Conservation (phyloP, 495 filamentous ascomycete species). For the Cenococcum geophilum region DNA sequence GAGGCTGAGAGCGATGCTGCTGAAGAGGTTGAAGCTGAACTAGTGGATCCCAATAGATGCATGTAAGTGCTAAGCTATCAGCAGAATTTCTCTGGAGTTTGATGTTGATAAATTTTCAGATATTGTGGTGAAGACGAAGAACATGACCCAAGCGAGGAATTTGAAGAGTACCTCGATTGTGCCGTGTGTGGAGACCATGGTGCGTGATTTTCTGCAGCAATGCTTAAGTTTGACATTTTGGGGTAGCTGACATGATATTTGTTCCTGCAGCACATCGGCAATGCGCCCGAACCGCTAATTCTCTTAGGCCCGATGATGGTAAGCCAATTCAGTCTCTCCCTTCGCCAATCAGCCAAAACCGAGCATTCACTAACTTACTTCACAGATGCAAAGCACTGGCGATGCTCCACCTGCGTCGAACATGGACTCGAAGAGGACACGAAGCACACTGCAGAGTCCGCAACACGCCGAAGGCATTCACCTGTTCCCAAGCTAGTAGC, state of each 20-base stretch:
- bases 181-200: constrained; percentile 80
- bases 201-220: constrained; percentile 41
- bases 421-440: constrained; percentile 53
- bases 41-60: constrained; percentile 52
- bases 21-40: constrained; percentile 32
- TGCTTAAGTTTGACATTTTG: constrained; percentile 26
- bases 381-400: constrained; percentile 62
- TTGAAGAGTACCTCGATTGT: constrained; percentile 78
- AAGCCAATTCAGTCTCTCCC: constrained; percentile 33
- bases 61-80: constrained; percentile 49
- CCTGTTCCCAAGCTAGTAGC: constrained; percentile 43
- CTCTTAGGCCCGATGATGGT: constrained; percentile 65
- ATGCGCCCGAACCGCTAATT: constrained; percentile 77
- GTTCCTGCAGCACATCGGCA: constrained; percentile 74
- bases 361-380: constrained; percentile 15
- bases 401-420: constrained; percentile 68
- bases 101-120: constrained; percentile 37
- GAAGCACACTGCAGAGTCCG: constrained; percentile 34
- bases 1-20: constrained; percentile 63
- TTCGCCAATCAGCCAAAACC: background rate
- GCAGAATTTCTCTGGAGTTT: background rate
- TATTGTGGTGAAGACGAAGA: constrained; percentile 81
- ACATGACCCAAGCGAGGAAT: constrained; percentile 79
- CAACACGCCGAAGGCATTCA: constrained; percentile 35
- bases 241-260: constrained; percentile 35